Evolutionary conservation across 148 eudicot genomes (phyloP).

Genomic region (Hydrangea macrophylla): DNA sequence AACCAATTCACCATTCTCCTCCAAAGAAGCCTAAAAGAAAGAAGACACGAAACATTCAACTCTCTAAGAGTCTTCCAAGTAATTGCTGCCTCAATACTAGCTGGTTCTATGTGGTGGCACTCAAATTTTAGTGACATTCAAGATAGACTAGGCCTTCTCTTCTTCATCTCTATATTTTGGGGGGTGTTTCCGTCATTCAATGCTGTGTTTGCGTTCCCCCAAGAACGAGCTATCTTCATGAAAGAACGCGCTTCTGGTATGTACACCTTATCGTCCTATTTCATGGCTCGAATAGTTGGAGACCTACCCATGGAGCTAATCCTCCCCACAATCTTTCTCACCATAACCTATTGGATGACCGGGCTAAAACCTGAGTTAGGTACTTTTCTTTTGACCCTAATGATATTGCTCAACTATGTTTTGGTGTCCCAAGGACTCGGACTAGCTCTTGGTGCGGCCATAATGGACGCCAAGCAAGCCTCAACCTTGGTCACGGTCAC

Average conservation of each 20-base stretch:
- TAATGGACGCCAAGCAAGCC: constrained; percentile 92
- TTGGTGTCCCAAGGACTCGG: constrained; percentile 90
- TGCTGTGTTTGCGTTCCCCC: constrained; percentile 88
- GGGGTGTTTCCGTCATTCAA: constrained; percentile 89
- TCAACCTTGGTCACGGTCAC: constrained; percentile 74
- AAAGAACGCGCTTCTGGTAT: constrained; percentile 85
- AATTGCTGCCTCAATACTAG: constrained; percentile 56
- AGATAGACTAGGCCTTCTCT: constrained; percentile 78
- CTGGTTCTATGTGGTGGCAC: constrained; percentile 94
- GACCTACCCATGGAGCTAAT: constrained; percentile 93
- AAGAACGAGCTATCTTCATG: constrained; percentile 69
- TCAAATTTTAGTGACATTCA: constrained; percentile 58
- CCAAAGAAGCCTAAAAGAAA: constrained; percentile 79
- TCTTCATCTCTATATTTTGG: constrained; percentile 87
- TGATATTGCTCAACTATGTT: constrained; percentile 57
- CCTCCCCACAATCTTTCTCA: constrained; percentile 62
- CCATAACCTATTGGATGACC: constrained; percentile 76
- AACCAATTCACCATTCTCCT: constrained; percentile 65
- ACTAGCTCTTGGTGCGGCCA: constrained; percentile 72
- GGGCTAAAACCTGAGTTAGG: constrained; percentile 55
- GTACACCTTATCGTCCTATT: constrained; percentile 79
- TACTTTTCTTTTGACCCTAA: constrained; percentile 51
- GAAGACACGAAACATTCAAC: constrained; percentile 82
- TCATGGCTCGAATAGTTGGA: constrained; percentile 78
- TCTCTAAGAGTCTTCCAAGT: constrained; percentile 83